Conservation (phyloP, 2,329 filamentous ascomycete species). For the Fusarium subtropicale region DNA sequence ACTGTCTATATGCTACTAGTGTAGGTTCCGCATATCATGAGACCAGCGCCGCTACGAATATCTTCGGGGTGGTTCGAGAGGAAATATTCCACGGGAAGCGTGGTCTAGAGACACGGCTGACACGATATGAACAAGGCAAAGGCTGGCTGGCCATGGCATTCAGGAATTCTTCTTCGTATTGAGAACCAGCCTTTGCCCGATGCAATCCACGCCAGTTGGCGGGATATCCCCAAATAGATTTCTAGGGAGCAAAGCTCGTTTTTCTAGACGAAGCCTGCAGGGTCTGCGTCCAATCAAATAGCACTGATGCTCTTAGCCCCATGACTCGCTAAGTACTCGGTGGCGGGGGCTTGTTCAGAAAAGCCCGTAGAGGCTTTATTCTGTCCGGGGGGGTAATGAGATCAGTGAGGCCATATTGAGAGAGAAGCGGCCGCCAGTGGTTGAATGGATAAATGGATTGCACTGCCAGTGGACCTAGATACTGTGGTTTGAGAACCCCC, state of each 20-base stretch:
- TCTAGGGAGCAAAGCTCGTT: slow-evolving; percentile 47
- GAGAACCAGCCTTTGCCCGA: slow-evolving; percentile 46
- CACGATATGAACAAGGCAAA: slow-evolving; percentile 41
- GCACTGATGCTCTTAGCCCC: slow-evolving; percentile 38
- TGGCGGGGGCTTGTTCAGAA: slow-evolving; percentile 43
- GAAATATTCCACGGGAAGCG: slow-evolving; percentile 45
- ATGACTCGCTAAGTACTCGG: slow-evolving; percentile 46
- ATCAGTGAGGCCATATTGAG: slow-evolving; percentile 47
- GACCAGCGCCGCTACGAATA: slow-evolving; percentile 34
- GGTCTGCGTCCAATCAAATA: slow-evolving; percentile 41
- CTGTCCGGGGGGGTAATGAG: slow-evolving; percentile 28
- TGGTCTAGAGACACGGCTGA: slow-evolving; percentile 39
- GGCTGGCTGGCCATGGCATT: slow-evolving; percentile 37
- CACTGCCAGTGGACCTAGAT: slow-evolving; percentile 18
- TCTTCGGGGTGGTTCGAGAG: slow-evolving; percentile 41
- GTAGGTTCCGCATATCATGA: slow-evolving; percentile 41
- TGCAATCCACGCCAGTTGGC: slow-evolving; percentile 45
- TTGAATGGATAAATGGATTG: slow-evolving; percentile 24
- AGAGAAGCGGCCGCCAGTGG: slow-evolving; percentile 32
- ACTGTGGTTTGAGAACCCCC: slow-evolving; percentile 21
- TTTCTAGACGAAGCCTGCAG: slow-evolving; percentile 47
- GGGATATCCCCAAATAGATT: slow-evolving; percentile 47
- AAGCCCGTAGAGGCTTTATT: slow-evolving; percentile 36
- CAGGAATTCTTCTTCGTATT: slow-evolving; percentile 45
- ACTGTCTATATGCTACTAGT: slow-evolving; percentile 42